Base-by-base conservation (phyloP, 495 filamentous ascomycete genomes). In the Evansstolkia leycettana region DNA sequence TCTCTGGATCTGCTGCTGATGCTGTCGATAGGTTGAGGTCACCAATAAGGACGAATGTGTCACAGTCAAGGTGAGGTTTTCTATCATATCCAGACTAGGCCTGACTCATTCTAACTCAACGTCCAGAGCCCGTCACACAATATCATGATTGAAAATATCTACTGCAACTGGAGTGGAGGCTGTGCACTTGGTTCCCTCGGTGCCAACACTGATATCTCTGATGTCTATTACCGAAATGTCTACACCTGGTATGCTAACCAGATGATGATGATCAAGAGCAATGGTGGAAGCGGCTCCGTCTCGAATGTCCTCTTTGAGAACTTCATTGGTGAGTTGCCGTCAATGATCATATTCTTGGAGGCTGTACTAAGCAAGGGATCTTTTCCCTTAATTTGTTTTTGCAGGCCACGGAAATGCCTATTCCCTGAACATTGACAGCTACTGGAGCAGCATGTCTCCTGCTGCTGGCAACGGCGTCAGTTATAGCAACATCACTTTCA, bases 181-280 rank as follows among this genome's bases (percentile, higher is more conserved):
- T 69, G 67, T 46, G 66, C 64, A 7, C 69, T 72, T 39, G 71
- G 68, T 17, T 73, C 65, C 8, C 50, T 73, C 7, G 38, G 41
- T 1, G 45, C 48, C 4, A 55, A 49, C 28, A 51, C 43, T n/a
- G 34, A 55, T 28, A 65, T 75, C 44, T 57, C 52, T 23, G 58
- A 62, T 27, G 58, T 73, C 37, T 47, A 48, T n/a, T 70, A 69
- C 48, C 55, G 62, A 12, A 64, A 70, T 46, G 48, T 73, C 38
- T 70, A 74, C 50, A 65, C 65, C 34, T 64, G 62, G 52, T 49
- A 59, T 18, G 64, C 63, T 16, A 78, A 73, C 51, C 69, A 75
- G 44, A 76, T 76, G 72, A 61, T 70, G 43, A 70, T 78, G 70
- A 69, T 78, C 55, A 78, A 78, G 52, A 64, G 58, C 45, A 71